These are phyloP conservation scores for Wickerhamia fluorescens DNA, from an alignment of 805 yeast genomes.

Conservation along the genomic window DNA sequence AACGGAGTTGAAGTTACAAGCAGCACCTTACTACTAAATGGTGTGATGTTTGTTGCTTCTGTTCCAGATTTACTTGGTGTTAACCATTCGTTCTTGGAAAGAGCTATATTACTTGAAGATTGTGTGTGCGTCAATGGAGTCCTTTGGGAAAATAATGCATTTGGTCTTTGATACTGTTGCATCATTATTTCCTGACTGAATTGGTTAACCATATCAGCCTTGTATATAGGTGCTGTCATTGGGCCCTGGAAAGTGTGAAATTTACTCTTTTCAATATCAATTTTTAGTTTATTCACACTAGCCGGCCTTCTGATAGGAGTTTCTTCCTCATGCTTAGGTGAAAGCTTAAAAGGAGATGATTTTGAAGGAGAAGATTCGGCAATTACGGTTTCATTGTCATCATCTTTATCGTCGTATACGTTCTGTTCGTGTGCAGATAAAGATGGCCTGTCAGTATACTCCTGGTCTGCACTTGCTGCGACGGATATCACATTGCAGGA, in stretches of 20 bases:
- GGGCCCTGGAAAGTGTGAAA: slow-evolving; percentile 19
- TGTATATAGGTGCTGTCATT: slow-evolving; percentile 29
- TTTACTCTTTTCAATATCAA: slow-evolving; percentile 11
- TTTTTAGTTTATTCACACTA: too few species aligned
- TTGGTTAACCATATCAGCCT: slow-evolving; percentile 19
- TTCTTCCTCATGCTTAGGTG: slow-evolving; percentile 1
- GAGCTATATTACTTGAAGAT: too few species aligned
- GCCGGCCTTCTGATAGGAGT: slow-evolving; percentile 12
- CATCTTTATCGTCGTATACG: slow-evolving; percentile 6
- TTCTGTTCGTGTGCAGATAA: background rate
- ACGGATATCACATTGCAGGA: slow-evolving; percentile 7
- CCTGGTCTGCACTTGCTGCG: slow-evolving; percentile 4
- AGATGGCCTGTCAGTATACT: slow-evolving; percentile 1
- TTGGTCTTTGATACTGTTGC: slow-evolving; percentile 8
- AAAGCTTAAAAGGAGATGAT: slow-evolving; percentile 12
- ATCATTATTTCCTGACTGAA: slow-evolving; percentile 9
- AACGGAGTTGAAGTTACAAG: too few species aligned
- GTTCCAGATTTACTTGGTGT: too few species aligned
- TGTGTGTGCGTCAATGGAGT: too few species aligned
- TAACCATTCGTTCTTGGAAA: too few species aligned
- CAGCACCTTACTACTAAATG: too few species aligned
- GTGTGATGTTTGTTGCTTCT: too few species aligned
- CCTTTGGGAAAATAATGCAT: too few species aligned
- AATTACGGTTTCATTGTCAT: slow-evolving; percentile 34
- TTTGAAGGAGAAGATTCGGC: slow-evolving; percentile 35